phyloP scores from a whole-genome alignment of 495 filamentous ascomycete species.

The Neurospora sp. region DNA sequence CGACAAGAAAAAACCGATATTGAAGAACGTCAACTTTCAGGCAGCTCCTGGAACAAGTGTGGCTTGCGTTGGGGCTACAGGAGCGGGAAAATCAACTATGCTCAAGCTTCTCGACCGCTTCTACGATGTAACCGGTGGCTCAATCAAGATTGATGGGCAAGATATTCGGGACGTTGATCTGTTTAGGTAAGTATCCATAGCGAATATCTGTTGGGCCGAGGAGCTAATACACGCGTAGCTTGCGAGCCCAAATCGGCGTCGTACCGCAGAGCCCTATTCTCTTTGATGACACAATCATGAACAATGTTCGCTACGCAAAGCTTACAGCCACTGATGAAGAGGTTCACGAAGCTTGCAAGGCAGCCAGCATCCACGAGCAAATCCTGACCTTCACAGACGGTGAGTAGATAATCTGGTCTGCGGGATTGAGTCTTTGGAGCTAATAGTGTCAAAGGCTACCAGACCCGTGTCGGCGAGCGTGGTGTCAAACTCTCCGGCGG shows the following conservation, averaged over 20 bases:
- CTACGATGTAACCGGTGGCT: slow-evolving; percentile 56
- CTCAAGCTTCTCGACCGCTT: slow-evolving; percentile 61
- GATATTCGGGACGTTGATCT: slow-evolving; percentile 60
- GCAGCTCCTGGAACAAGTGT: slow-evolving; percentile 53
- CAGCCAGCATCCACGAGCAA: slow-evolving; percentile 79
- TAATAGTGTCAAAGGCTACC: slow-evolving; percentile 33
- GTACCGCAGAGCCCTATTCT: slow-evolving; percentile 91
- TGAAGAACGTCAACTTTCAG: slow-evolving; percentile 55
- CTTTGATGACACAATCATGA: slow-evolving; percentile 91
- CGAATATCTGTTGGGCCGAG: background rate
- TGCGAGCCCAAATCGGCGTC: slow-evolving; percentile 59
- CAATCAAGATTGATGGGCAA: slow-evolving; percentile 63
- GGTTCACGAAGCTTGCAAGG: slow-evolving; percentile 73
- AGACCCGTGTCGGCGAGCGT: slow-evolving; percentile 50
- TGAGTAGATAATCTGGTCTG: slow-evolving; percentile 2
- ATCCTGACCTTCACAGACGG: slow-evolving; percentile 52
- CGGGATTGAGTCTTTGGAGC: background rate
- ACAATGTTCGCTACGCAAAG: slow-evolving; percentile 89
- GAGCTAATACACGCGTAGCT: slow-evolving; percentile 29
- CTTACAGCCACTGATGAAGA: slow-evolving; percentile 72
- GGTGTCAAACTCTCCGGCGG: slow-evolving; percentile 65
- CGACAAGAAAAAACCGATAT: slow-evolving; percentile 53
- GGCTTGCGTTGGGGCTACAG: slow-evolving; percentile 69
- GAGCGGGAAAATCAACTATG: slow-evolving; percentile 68
- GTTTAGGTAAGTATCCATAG: slow-evolving; percentile 30